Evolutionary conservation across 169 alveolate species (phyloP), one percentile per base, ranked within the genome.

Genomic region (Plasmodium vinckei): DNA sequence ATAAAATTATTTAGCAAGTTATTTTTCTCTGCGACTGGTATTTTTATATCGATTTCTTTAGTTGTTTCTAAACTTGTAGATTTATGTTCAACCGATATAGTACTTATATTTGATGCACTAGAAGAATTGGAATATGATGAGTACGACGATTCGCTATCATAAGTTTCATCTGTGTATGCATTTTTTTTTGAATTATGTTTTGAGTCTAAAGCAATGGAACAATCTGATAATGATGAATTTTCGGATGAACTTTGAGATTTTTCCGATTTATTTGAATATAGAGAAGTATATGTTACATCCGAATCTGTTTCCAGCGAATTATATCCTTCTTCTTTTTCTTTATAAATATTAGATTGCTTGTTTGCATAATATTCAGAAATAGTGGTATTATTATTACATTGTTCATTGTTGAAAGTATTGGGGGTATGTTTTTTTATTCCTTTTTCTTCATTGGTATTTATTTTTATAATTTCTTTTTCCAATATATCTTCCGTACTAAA

Each of bases 381-480:
- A 33, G 0, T 33, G 42, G 0, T 4, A 33, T 33, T 33, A 33
- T 33, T 3, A 4, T 33, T 33, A 33, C 42, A 33, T 39, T 73
- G 44, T 33, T 73, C 68, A 61, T 82, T 44, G 27, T 67, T 57
- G 13, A 25, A 12, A 6, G 19, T 46, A 60, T 44, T 67, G 3
- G 67, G 9, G 6, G 46, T 54, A 42, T 82, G 17, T 2, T 53
- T 65, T 9, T 4, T 60, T 13, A 7, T 54, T 27, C 15, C 71
- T 1, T 27, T 9, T 17, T 82, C 53, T 19, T 49, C 2, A 46
- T 63, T 23, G 15, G 17, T 10, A 21, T 42, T 70, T 33, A 7
- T 82, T 10, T 60, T 33, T 47, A 82, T 25, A 67, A 67, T 13
- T 65, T 82, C 84, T 15, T 82, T 82, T 27, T 57, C 75, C 9